Evolutionary conservation across 768 basidiomycete genomes (phyloP), one percentile per base, ranked within the genome.

Genomic region (Scleroderma bovista): DNA sequence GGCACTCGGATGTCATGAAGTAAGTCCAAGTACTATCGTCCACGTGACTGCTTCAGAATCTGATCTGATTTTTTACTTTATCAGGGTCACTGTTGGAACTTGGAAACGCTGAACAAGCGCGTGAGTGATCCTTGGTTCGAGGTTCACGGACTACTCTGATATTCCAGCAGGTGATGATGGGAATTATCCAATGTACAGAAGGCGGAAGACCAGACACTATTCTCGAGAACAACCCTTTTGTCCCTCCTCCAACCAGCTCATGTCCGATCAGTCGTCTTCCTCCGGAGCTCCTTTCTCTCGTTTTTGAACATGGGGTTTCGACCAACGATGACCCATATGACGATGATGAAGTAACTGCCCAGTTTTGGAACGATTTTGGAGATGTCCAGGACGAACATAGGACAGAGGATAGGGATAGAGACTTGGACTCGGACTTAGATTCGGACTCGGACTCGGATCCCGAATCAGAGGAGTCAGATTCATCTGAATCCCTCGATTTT

Each of bases 231-330:
- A 79, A 79, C 50, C 79, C 75, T 1, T 79, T 69, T 49, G 59
- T 72, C 23, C 75, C 79, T 11, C 77, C 77, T 0, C 62, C 61
- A 20, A 69, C 72, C 2, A 51, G 48, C 23, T 31, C 49, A 44
- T 81, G 79, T 53, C 76, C 72, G 1, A 70, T 83, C 31, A 77
- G 81, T 48, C 63, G 68, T 33, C 72, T 83, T 15, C 80, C 81
- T 2, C 73, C 74, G 16, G 81, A 83, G 57, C 67, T 84, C 22
- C 72, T 84, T 6, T 76, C 74, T 1, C 71, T 75, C 51, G 77
- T 84, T 49, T 84, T 83, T 55, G 62, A 71, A 11, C 53, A 75
- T 10, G 81, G 81, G 5, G 69, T 71, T 44, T 60, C 68, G 12
- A 65, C 66, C n/a, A 66, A 69, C 15, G 58, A 60, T 32, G 59